Evolutionary conservation across 2,329 filamentous ascomycete genomes (phyloP), one percentile per base, ranked within the genome.

Genomic region (Colletotrichum tropicale): DNA sequence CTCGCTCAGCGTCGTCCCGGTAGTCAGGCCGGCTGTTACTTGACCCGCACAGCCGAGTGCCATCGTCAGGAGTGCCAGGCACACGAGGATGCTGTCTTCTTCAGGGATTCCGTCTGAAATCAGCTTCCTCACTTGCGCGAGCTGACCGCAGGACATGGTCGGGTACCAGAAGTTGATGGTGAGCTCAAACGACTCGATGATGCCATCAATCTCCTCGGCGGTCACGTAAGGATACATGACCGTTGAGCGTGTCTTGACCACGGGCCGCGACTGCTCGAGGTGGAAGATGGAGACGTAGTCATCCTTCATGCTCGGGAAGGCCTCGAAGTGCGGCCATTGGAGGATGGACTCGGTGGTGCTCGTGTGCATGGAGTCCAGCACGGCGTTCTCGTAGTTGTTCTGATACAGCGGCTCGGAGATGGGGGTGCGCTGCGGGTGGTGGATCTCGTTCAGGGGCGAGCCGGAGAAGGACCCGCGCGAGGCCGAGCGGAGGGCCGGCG

Each of bases 111-210:
- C 85, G 1, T 77, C 78, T 6, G 81, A 74, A 3, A 89, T 79
- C 3, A 81, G 81, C 1, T 70, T 62, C 8, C 84, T 81, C 6
- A 86, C 80, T 26, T 77, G 78, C 2, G 82, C 77, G 1, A 88
- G 78, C 30, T 86, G 87, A 0, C 77, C 74, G 58, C 82, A 83
- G 0, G 87, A 87, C 81, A 89, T 85, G 8, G 87, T 88, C 0
- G 88, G 89, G 71, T 90, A 90, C 87, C 88, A 90, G 64, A 89
- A 89, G 79, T 90, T 90, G 56, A 89, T 82, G 38, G 84, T 86
- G 4, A 81, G 80, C 75, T 88, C 84, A 61, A 90, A 90, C 0
- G 86, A 84, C 2, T 83, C 80, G 0, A 89, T 78, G 7, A 88
- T 85, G 0, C 79, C 79, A 18, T 85, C 83, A 3, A 89, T 80